Evolutionary conservation across 2,329 filamentous ascomycete species (phyloP), one percentile per base, ranked within the genome.

Genomic region (Fusarium sp.): DNA sequence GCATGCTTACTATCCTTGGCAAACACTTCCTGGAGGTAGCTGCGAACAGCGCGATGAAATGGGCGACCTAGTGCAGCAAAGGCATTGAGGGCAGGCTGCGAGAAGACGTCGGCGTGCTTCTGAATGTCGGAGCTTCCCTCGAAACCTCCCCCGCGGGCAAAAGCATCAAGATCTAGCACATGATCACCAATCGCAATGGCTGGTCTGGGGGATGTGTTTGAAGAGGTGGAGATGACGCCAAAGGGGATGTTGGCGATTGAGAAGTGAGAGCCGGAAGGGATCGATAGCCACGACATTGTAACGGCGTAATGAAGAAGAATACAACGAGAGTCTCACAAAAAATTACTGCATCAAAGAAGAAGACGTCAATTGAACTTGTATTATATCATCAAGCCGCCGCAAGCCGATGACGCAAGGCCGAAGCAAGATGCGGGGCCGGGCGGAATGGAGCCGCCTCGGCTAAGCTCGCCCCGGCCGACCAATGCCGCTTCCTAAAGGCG

Each of bases 201-300:
- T 11, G 91, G 88, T 32, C 91, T 91, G 2, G 87, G 92, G 30
- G 86, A 86, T 12, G 86, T 77, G 68, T 89, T 86, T 7, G 86
- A 81, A 4, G 86, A 73, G 1, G 92, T 92, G 33, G 91, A 92
- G 79, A 97, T 94, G 84, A 97, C 91, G 78, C 94, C 94, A 79
- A 96, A 96, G 2, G 94, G 94, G 63, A 97, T 92, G 80, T 97
- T 97, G 78, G 92, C 90, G 61, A 96, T 85, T 10, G 93, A 78
- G 57, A 78, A 78, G 65, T 78, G 73, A 33, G 76, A 82, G 50
- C 78, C 81, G 5, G 80, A 77, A n/a, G 81, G 78, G 20, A 85
- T 75, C 10, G 75, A 59, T 7, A 82, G 66, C 80, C 80, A 82
- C 40, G 80, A 81, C 76, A 79, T 78, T 15, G 17, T 67, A 27